Evolutionary conservation across 1,139 yeast genomes (phyloP), one percentile per base, ranked within the genome.

Genomic region (Yamadazyma diddensiae): DNA sequence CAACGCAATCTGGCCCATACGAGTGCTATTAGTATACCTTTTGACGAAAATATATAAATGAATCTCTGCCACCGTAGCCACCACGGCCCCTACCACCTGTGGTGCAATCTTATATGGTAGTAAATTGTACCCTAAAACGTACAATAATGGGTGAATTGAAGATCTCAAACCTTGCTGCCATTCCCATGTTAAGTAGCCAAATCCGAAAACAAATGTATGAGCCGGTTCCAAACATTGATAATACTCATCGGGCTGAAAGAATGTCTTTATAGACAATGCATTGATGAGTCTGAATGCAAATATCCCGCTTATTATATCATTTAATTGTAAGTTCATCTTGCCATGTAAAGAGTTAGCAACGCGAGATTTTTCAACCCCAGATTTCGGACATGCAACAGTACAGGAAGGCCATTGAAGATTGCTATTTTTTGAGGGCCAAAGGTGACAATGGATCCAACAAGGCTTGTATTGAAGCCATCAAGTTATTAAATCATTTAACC

Each of bases 181-280:
- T 57, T 94, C 99, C 98, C 99, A 94, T 0, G 98, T 88, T 29
- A 79, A 53, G 47, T 79, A 78, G 0, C 98, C 98, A 41, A 80
- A 82, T 1, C 94, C 92, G 54, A 71, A 88, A 0, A 81, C 82
- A 17, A 70, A 61, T 8, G 52, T 41, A 55, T 90, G 95, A 0
- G 98, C 98, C 0, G 97, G 96, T 51, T 94, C 98, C 28, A 94
- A 62, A 0, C 92, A 70, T 57, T 94, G 98, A 77, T 82, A 94
- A 60, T 71, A 94, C 56, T 94, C 99, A 56, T 94, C 99, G 0
- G 98, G 94, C 55, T 94, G 99, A 60, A 92, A 92, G 52, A 79
- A 94, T 0, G 97, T 87, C 37, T 55, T 56, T 5, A 77, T 72
- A 1, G 78, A 55, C 16, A 85, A 53, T 0, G 94, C 73, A 55